Evolutionary conservation across 2,329 filamentous ascomycete species (phyloP), one percentile per base, ranked within the genome.

Genomic region (Thelonectria olida): DNA sequence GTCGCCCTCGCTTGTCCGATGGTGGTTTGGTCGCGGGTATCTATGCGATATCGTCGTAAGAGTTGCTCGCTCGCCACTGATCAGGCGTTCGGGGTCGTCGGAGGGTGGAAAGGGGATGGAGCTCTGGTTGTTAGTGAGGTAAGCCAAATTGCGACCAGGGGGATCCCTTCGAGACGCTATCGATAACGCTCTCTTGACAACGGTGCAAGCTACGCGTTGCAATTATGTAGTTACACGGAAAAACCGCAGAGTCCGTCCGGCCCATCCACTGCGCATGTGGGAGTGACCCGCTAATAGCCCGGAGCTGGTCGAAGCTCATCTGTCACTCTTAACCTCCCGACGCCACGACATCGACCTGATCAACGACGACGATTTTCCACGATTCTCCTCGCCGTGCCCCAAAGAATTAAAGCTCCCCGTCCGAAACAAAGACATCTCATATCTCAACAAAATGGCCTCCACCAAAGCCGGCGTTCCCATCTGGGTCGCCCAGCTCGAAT

Each of bases 401-500:
- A n/a, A n/a, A n/a, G n/a, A n/a, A n/a, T n/a, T n/a, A n/a, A n/a
- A n/a, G n/a, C n/a, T n/a, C n/a, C n/a, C n/a, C n/a, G n/a, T 19
- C 39, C 23, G 19, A 23, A 10, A 25, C 22, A 41, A 19, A 9
- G 9, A 3, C 4, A 45, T 19, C 20, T 19, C 36, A 10, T n/a
- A 38, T 23, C 9, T 38, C 31, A 25, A 20, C 25, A 12, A 23
- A 62, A 73, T 73, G 73, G 60, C 69, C 54, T 74, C 78, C 61
- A 73, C 75, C 60, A 68, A 73, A 58, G 61, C 75, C 80, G 81
- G 41, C 48, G 62, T 68, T 13, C 94, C 94, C 31, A 82, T 85
- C 84, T 99, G 96, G 96, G 92, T 95, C 31, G 79, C 89, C 66
- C 90, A 96, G 72, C 85, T 98, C 69, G 89, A 90, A 74, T 87